Base-by-base conservation (phyloP, 2,329 filamentous ascomycete species). In the Fusarium kyushuense region DNA sequence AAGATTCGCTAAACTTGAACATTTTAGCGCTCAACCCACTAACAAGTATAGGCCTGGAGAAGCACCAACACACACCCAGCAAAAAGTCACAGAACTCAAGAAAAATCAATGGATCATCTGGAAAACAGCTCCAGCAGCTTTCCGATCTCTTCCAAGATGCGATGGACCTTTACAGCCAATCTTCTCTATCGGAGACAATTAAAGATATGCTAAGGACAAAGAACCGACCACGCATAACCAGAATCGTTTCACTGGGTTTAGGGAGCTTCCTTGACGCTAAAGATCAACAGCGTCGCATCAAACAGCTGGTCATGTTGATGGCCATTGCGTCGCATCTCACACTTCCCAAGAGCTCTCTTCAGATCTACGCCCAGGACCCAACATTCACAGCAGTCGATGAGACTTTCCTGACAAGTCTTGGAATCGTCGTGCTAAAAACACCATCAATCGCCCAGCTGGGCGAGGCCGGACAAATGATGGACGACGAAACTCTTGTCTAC, bases 291-390 rank as follows among this genome's bases (percentile, higher is more conserved):
- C 71, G 71, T 16, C 65, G 71, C 11, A 63, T 73, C 1, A 73
- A 73, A 32, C 71, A 73, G 48, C 57, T 73, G 6, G 71, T 70
- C 4, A 58, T 74, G 25, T 64, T 73, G 5, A 54, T 70, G 43
- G 58, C 59, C 5, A 63, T 74, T 19, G 58, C 67, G 13, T 71
- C 69, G 7, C 62, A 70, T 23, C 42, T 72, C 4, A 30, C 40
- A 11, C 13, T 58, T 21, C 40, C 57, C 2, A 33, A 62, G 25
- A n/a, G 3, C 0, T 8, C n/a, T 6, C 11, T 63, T 1, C 43
- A 29, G 16, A 42, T 72, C 8, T 72, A 70, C 23, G 71, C 71
- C 2, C 71, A 73, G 35, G 71, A 73, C n/a, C 71, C 71, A 1
- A 67, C 61, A 2, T 73, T 73, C 14, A 71, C 72, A 21, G 21